Conservation (phyloP, 2,329 filamentous ascomycete genomes). For the Monosporascus sp. region DNA sequence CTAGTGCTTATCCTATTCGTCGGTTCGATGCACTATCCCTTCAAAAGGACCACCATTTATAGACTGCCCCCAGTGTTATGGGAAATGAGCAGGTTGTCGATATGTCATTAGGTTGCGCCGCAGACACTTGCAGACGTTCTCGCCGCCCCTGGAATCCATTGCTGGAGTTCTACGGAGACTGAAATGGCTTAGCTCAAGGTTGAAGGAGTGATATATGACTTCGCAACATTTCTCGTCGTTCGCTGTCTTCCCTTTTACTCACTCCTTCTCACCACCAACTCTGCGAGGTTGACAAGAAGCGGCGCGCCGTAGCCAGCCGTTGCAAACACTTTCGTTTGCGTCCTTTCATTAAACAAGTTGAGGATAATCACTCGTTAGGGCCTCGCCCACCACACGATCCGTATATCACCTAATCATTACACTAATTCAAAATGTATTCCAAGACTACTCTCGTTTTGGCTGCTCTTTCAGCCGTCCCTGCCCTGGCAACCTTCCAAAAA, state of each 20-base stretch:
- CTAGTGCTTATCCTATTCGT: too few relatives aligned
- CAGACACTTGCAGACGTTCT: too few relatives aligned
- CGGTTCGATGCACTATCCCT: too few relatives aligned
- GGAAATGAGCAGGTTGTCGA: too few relatives aligned
- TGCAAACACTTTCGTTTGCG: slow-evolving; percentile 22
- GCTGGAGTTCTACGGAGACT: background rate
- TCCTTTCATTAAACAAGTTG: slow-evolving; percentile 20
- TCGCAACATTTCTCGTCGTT: too few relatives aligned
- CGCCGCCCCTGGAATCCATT: too few relatives aligned
- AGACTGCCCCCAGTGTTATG: too few relatives aligned
- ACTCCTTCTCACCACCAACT: slow-evolving; percentile 4
- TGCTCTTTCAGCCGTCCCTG: slow-evolving; percentile 13
- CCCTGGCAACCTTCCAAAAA: slow-evolving; percentile 12
- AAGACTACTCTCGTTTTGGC: slow-evolving; percentile 15
- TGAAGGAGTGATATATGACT: background rate
- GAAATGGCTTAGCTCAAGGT: background rate
- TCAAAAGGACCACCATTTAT: too few relatives aligned
- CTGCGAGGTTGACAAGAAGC: slow-evolving; percentile 17
- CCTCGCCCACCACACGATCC: slow-evolving; percentile 18
- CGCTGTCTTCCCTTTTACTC: background rate
- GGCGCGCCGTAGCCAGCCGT: slow-evolving; percentile 18
- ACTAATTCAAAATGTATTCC: slow-evolving; percentile 13
- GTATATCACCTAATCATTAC: slow-evolving; percentile 14
- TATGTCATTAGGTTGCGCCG: too few relatives aligned
- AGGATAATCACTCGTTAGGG: slow-evolving; percentile 19